A percentile compares a stretch with the other conserved stretches of the same genome.
Conservation (phyloP, 495 filamentous ascomycete genomes). For the Copromyces sp. region DNA sequence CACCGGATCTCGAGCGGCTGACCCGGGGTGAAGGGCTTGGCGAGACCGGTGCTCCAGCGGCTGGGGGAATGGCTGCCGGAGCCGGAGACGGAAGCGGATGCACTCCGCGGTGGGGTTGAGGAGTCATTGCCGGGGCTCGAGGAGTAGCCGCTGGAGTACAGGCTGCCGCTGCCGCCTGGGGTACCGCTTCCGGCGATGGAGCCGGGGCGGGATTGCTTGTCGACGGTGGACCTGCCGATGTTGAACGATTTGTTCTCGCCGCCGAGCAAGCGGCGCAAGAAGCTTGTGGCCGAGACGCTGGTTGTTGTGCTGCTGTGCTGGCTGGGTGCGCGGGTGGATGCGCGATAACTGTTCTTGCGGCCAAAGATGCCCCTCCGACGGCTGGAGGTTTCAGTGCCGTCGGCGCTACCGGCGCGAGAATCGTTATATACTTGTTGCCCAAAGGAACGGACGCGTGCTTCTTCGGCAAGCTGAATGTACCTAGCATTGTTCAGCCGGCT, state of each 20-base stretch:
- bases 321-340: slow-evolving; percentile 41
- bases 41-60: slow-evolving; percentile 39
- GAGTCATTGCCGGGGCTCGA: slow-evolving; percentile 33
- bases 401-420: slow-evolving; percentile 26
- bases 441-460: slow-evolving; percentile 40
- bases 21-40: slow-evolving; percentile 19
- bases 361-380: slow-evolving; percentile 44
- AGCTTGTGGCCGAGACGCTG: slow-evolving; percentile 63
- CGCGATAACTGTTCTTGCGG: slow-evolving; percentile 49
- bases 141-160: slow-evolving; percentile 47
- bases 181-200: slow-evolving; percentile 36
- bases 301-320: slow-evolving; percentile 34
- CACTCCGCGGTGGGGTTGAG: slow-evolving; percentile 46
- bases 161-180: slow-evolving; percentile 49
- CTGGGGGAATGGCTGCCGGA: slow-evolving; percentile 27
- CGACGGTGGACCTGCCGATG: slow-evolving; percentile 50
- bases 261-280: slow-evolving; percentile 50
- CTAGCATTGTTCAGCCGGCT: slow-evolving; percentile 79
- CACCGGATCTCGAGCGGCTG: slow-evolving; percentile 61
- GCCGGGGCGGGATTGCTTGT: slow-evolving; percentile 33
- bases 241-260: slow-evolving; percentile 59
- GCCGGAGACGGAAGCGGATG: slow-evolving; percentile 40
- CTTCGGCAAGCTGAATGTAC: slow-evolving; percentile 68
- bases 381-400: slow-evolving; percentile 23
- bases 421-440: slow-evolving; percentile 26